phyloP scores from a whole-genome alignment of 257 asterid genomes.

The Nyctanthes arbortristis region DNA sequence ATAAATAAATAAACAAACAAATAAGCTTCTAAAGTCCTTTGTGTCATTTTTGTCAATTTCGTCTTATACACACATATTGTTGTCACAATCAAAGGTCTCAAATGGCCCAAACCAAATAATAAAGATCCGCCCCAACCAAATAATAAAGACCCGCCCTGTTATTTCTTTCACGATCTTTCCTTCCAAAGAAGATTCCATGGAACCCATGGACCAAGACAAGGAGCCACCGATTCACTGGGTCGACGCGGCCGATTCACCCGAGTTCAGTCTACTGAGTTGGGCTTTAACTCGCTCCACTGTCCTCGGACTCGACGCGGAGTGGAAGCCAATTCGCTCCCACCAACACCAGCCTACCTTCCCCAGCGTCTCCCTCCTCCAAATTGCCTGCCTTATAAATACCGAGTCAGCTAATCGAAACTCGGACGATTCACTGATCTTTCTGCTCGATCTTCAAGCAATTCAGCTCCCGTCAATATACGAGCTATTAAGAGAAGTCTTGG shows the following conservation, averaged over 20 bases:
- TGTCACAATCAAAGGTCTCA: not conserved
- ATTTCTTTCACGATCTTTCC: not conserved
- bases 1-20: no score
- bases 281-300: conserved; percentile 64
- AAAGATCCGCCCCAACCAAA: conserved; percentile 19
- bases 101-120: not conserved
- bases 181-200: conserved; percentile 31
- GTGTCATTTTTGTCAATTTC: not conserved
- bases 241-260: conserved; percentile 60
- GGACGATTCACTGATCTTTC: conserved; percentile 56
- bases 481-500: conserved; percentile 48
- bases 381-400: conserved; percentile 59
- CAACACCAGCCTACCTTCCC: conserved; percentile 58
- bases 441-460: conserved; percentile 66
- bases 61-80: no score
- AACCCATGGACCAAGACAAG: conserved; percentile 31
- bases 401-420: conserved; percentile 7
- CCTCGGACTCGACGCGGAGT: conserved; percentile 90
- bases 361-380: conserved; percentile 80
- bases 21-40: no score
- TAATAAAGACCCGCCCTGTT: not conserved
- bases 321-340: conserved; percentile 73
- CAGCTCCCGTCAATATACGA: conserved; percentile 57
- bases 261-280: conserved; percentile 55
- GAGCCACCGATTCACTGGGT: conserved; percentile 44